A percentile compares a stretch with the other conserved stretches of the same genome.
Evolutionary conservation across 257 asterid genomes (phyloP).

Genomic region (Echium plantagineum): DNA sequence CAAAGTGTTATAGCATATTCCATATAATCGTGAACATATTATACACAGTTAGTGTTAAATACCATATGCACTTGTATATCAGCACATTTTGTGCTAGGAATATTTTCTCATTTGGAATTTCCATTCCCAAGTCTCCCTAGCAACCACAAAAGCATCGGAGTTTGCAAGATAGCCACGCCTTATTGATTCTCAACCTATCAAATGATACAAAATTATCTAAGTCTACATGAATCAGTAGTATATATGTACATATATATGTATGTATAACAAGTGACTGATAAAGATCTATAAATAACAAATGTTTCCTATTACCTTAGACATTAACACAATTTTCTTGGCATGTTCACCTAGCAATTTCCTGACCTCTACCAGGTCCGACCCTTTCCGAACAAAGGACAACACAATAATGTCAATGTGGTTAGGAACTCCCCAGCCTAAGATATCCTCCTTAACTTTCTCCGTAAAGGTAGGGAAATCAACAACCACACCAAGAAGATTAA

Average conservation of each 20-base stretch:
- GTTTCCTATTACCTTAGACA: conserved; percentile 1
- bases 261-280: background rate
- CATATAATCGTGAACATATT: background rate
- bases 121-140: conserved; percentile 1
- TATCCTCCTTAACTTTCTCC: conserved; percentile 8
- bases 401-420: conserved; percentile 2
- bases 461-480: conserved; percentile 13
- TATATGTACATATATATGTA: too few relatives aligned
- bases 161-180: background rate
- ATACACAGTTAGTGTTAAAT: too few relatives aligned
- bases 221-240: background rate
- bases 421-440: conserved; percentile 7
- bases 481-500: conserved; percentile 10
- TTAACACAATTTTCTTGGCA: conserved; percentile 1
- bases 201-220: background rate
- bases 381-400: conserved; percentile 1
- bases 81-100: conserved; percentile 2
- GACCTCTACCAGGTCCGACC: background rate
- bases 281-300: background rate
- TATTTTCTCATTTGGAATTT: conserved; percentile 5
- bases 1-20: background rate
- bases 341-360: conserved; percentile 4
- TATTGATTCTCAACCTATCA: conserved; percentile 3
- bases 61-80: background rate
- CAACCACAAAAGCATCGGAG: conserved; percentile 3